Conservation (phyloP, 225 moss, liverwort and hornwort species). For the Sphagnum tenellum region DNA sequence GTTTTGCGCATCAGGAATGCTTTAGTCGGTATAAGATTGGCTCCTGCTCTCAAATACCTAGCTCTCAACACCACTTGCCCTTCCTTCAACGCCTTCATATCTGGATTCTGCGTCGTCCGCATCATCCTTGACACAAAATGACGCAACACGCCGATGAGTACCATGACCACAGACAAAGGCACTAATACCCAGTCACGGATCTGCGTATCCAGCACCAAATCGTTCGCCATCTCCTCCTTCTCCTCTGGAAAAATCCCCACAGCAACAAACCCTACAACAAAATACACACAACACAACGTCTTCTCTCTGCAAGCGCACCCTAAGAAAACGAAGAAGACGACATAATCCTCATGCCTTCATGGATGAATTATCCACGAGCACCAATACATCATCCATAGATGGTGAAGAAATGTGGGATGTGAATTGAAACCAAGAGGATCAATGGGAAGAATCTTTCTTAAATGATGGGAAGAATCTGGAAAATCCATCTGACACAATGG, state of each 20-base stretch:
- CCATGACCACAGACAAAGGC: slow-evolving; percentile 50
- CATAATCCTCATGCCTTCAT: too few relatives aligned
- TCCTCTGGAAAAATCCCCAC: background rate
- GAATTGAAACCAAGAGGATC: too few relatives aligned
- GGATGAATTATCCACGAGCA: too few relatives aligned
- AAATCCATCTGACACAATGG: too few relatives aligned
- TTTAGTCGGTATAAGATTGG: slow-evolving; percentile 34
- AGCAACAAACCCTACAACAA: too few relatives aligned
- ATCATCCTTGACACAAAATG: slow-evolving; percentile 47
- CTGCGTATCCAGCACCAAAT: slow-evolving; percentile 45
- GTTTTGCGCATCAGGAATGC: slow-evolving; percentile 32
- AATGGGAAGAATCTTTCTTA: too few relatives aligned
- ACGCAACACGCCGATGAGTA: slow-evolving; percentile 44
- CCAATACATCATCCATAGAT: too few relatives aligned
- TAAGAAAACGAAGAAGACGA: too few relatives aligned
- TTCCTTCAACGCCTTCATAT: slow-evolving; percentile 46
- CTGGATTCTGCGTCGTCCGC: slow-evolving; percentile 27
- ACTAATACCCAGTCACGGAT: slow-evolving; percentile 51
- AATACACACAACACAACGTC: too few relatives aligned
- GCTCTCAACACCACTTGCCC: slow-evolving; percentile 47
- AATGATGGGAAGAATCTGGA: too few relatives aligned
- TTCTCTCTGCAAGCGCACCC: too few relatives aligned
- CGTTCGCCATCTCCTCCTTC: slow-evolving; percentile 34
- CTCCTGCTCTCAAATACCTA: slow-evolving; percentile 32
- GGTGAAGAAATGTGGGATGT: too few relatives aligned